Evolutionary conservation across 2,329 filamentous ascomycete genomes (phyloP).

Genomic region (Metarhizium guizhouense): DNA sequence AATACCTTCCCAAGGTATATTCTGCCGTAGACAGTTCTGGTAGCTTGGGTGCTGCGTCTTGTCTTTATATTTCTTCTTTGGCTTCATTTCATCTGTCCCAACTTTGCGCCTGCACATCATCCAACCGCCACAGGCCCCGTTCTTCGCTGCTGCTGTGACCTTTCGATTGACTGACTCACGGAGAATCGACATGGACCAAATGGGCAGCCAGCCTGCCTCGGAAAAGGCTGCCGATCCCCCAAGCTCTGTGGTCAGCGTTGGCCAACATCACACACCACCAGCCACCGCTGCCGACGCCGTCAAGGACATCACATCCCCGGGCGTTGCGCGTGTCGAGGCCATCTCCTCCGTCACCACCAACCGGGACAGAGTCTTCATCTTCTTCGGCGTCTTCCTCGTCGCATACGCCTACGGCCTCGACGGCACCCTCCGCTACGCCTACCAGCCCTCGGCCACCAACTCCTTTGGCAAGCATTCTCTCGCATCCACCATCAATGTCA

Average conservation of each 20-base stretch:
- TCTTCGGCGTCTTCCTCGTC: slow-evolving; percentile 52
- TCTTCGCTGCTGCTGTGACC: too few relatives aligned
- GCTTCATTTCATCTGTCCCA: too few relatives aligned
- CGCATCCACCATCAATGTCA: slow-evolving; percentile 46
- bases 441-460: slow-evolving; percentile 46
- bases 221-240: neutral
- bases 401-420: slow-evolving; percentile 57
- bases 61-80: too few relatives aligned
- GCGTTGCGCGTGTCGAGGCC: slow-evolving; percentile 51
- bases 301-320: slow-evolving; percentile 32
- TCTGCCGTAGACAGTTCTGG: too few relatives aligned
- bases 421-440: slow-evolving; percentile 44
- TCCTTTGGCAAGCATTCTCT: slow-evolving; percentile 43
- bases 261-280: neutral
- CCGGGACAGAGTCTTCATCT: slow-evolving; percentile 46
- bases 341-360: slow-evolving; percentile 42
- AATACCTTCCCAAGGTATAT: too few relatives aligned
- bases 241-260: neutral
- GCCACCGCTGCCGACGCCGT: slow-evolving; percentile 15
- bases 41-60: too few relatives aligned
- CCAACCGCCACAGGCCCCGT: too few relatives aligned
- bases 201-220: neutral
- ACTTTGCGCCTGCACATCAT: too few relatives aligned
- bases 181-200: neutral
- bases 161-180: too few relatives aligned